phyloP scores from a whole-genome alignment of 108 stramenopile species.

The Nannochloropsis oceanica region DNA sequence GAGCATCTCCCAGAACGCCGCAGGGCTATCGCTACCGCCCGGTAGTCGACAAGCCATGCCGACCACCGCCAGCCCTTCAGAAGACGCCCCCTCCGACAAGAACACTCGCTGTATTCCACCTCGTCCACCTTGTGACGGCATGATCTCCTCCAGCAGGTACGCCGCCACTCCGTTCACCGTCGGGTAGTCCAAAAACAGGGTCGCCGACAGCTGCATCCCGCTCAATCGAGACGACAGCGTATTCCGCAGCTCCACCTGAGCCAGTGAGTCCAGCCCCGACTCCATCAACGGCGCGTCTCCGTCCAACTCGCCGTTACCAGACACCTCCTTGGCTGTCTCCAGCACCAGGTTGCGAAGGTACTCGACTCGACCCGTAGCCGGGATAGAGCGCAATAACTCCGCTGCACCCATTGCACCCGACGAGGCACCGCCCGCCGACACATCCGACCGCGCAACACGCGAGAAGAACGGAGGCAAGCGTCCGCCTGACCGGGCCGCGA shows the following conservation, averaged over 20 bases:
- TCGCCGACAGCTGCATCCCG: not conserved
- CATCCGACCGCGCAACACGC: not conserved
- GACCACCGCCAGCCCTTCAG: constrained; percentile 20
- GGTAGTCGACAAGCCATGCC: constrained; percentile 40
- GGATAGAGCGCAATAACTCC: not conserved
- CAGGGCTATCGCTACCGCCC: constrained; percentile 32
- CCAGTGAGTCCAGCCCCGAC: not conserved
- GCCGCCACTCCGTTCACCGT: not conserved
- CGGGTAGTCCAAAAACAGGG: not conserved
- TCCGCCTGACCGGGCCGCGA: not conserved
- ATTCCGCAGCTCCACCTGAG: not conserved
- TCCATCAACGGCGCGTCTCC: not conserved
- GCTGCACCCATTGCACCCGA: not conserved
- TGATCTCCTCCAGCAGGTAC: not conserved
- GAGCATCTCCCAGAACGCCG: constrained; percentile 33
- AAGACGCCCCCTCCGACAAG: not conserved
- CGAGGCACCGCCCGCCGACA: not conserved
- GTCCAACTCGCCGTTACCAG: not conserved
- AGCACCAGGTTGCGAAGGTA: not conserved
- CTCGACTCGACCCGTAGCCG: not conserved
- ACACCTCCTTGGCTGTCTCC: not conserved
- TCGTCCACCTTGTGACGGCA: not conserved
- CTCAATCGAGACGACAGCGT: not conserved
- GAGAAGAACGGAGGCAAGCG: not conserved
- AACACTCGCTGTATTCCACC: not conserved